Percentiles rank a stretch among this genome's conserved stretches.
Evolutionary conservation across 2,329 filamentous ascomycete genomes (phyloP).

Genomic region (Cordyceps militaris): DNA sequence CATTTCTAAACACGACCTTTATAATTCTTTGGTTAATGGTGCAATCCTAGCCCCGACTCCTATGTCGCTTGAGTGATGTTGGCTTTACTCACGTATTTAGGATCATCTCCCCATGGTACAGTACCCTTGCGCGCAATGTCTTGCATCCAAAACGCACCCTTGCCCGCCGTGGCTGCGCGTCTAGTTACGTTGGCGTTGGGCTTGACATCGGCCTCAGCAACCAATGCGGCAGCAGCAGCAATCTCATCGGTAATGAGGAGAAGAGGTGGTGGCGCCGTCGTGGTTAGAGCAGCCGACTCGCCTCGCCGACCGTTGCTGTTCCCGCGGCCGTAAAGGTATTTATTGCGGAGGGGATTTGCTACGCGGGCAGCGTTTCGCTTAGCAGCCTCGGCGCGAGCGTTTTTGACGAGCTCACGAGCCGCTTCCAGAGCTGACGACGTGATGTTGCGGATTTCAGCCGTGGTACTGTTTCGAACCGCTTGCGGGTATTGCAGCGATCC

Average conservation of each 20-base stretch:
- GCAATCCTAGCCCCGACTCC: neutral
- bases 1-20: constrained; percentile 4
- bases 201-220: constrained; percentile 18
- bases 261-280: too few species aligned
- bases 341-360: constrained; percentile 17
- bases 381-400: too few species aligned
- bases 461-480: too few species aligned
- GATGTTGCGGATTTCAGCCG: too few species aligned
- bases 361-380: too few species aligned
- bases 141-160: constrained; percentile 20
- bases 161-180: neutral
- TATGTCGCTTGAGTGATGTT: neutral
- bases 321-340: constrained; percentile 11
- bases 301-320: neutral
- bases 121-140: constrained; percentile 16
- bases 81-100: constrained; percentile 4
- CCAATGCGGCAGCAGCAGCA: constrained; percentile 19
- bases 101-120: constrained; percentile 20
- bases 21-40: neutral
- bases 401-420: too few species aligned
- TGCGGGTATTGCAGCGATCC: too few species aligned
- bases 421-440: too few species aligned
- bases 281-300: neutral
- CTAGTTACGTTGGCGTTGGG: neutral
- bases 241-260: constrained; percentile 20